Conservation (phyloP, 2,329 filamentous ascomycete species). For the Talaromyces sp. region DNA sequence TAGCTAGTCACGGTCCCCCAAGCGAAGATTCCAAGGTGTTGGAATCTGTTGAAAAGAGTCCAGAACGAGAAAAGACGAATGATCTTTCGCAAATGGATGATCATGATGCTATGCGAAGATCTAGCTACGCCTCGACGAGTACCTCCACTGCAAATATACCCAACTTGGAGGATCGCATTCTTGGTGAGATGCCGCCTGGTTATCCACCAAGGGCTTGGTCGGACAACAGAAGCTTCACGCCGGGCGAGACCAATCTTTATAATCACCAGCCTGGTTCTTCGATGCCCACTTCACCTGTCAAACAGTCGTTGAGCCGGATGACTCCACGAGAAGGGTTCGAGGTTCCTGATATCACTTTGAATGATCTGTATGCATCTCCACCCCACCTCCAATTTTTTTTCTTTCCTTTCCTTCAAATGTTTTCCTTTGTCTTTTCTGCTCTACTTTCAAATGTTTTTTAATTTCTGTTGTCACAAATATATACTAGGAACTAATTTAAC, state of each 20-base stretch:
- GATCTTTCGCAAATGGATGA: neutral
- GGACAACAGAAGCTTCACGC: neutral
- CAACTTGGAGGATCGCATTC: neutral
- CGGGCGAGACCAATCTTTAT: neutral
- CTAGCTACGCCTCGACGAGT: neutral
- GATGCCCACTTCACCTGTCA: neutral
- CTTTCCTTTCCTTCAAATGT: too few relatives aligned
- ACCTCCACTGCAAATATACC: neutral
- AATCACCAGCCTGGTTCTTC: neutral
- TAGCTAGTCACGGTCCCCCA: neutral
- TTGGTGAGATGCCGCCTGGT: neutral
- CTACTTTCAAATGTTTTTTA: too few relatives aligned
- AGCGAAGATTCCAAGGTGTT: neutral
- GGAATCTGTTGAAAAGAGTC: neutral
- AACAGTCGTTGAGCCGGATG: neutral
- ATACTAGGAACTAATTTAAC: neutral
- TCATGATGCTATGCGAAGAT: neutral
- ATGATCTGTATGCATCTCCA: neutral
- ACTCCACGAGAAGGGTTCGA: neutral
- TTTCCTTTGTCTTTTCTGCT: too few relatives aligned
- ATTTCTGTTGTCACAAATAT: neutral
- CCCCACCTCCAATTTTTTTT: too few relatives aligned
- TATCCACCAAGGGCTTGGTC: neutral
- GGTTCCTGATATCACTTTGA: slow-evolving; percentile 1
- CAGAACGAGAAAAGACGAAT: neutral